These are phyloP conservation scores for Paramecium octaurelia DNA, from an alignment of 73 alveolate species.

Conservation along the genomic window DNA sequence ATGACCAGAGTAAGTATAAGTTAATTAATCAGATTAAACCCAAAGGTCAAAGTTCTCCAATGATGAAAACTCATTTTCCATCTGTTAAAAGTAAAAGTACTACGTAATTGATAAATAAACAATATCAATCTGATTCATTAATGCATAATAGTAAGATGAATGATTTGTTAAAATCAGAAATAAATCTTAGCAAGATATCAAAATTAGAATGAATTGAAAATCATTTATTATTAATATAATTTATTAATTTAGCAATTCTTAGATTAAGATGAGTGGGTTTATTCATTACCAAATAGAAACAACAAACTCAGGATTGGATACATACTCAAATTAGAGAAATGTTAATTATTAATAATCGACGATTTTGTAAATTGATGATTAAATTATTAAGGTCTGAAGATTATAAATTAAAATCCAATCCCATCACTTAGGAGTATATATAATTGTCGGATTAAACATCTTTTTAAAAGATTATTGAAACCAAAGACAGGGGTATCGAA, in stretches of 20 bases:
- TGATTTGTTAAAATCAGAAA: neutral
- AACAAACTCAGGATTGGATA: neutral
- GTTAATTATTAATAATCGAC: neutral
- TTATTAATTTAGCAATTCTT: neutral
- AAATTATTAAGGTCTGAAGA: neutral
- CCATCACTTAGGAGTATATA: neutral
- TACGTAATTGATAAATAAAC: neutral
- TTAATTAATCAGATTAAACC: neutral
- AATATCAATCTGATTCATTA: neutral
- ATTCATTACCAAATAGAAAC: neutral
- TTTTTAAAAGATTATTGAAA: neutral
- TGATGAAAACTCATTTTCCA: neutral
- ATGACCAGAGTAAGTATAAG: constrained; percentile 21
- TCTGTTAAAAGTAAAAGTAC: neutral
- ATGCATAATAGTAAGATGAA: neutral
- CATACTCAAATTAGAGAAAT: neutral
- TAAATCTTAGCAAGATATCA: constrained; percentile 20
- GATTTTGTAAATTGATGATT: neutral
- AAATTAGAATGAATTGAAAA: constrained; percentile 7
- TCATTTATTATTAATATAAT: neutral
- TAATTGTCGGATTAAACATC: neutral
- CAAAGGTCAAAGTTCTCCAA: neutral
- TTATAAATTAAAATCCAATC: neutral
- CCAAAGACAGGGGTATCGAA: neutral
- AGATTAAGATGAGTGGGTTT: neutral